phyloP scores from a whole-genome alignment of 1,284 basidiomycete species.

The Cutaneotrichosporon mucoides region DNA sequence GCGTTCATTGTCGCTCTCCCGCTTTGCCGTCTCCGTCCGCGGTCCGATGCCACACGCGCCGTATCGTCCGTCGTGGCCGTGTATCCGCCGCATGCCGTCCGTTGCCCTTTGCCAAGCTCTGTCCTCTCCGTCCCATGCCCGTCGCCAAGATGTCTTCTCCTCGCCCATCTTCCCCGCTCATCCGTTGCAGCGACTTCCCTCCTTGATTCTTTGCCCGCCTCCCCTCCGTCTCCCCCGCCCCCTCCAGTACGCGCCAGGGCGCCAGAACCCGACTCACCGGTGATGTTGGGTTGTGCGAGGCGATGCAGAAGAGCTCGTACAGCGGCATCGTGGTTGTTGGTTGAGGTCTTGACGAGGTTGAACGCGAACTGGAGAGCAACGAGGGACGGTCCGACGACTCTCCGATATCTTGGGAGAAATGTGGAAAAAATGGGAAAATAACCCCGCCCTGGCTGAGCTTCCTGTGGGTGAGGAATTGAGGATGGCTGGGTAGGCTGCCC shows the following conservation, averaged over 20 bases:
- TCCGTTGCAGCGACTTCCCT: background rate
- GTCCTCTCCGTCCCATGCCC: too few relatives aligned
- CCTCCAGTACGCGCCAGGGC: background rate
- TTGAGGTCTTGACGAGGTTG: background rate
- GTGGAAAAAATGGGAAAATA: background rate
- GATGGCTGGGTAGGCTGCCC: too few relatives aligned
- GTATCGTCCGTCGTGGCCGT: too few relatives aligned
- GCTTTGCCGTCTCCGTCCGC: too few relatives aligned
- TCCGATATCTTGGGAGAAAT: conserved; percentile 6
- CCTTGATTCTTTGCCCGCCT: background rate
- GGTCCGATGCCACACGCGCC: too few relatives aligned
- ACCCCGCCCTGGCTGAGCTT: background rate
- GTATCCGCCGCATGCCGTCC: too few relatives aligned
- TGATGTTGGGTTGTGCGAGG: conserved; percentile 44
- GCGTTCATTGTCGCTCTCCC: too few relatives aligned
- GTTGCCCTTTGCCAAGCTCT: too few relatives aligned
- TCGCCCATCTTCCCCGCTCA: too few relatives aligned
- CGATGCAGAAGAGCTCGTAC: conserved; percentile 51
- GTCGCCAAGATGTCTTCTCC: too few relatives aligned
- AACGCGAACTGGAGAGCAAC: background rate
- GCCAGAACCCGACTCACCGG: conserved; percentile 29
- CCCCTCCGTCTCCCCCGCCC: background rate
- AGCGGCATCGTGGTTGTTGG: conserved; percentile 38
- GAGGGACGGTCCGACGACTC: background rate
- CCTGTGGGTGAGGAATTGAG: too few relatives aligned